Conservation (phyloP, 371 early-diverging fungal species). For the Apophysomyces sp. region DNA sequence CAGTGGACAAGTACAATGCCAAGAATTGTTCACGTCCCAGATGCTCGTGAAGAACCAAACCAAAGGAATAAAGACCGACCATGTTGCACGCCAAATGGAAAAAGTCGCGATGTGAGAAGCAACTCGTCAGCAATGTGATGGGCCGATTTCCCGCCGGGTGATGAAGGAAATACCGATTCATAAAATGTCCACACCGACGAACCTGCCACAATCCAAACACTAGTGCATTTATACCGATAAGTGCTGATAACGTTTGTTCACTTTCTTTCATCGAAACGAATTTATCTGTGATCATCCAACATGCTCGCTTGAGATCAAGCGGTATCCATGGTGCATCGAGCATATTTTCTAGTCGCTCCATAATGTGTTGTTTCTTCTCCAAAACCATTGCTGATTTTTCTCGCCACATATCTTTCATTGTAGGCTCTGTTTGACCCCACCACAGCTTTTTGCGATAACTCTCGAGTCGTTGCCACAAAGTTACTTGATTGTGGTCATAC, state of each 20-base stretch:
- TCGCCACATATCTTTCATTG: background rate
- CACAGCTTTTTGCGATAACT: background rate
- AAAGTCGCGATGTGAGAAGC: conserved; percentile 60
- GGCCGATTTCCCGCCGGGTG: conserved; percentile 47
- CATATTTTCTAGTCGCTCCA: background rate
- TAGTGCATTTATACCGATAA: conserved; percentile 56
- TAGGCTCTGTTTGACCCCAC: background rate
- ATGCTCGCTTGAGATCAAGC: background rate
- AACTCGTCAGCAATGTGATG: conserved; percentile 58
- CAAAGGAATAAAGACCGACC: conserved; percentile 62
- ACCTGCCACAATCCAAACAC: conserved; percentile 67
- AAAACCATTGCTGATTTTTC: background rate
- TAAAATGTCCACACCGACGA: conserved; percentile 47
- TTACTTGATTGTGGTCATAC: background rate
- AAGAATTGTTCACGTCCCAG: conserved; percentile 64
- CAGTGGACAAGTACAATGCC: conserved; percentile 64
- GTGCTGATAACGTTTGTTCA: conserved; percentile 39
- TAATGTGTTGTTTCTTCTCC: background rate
- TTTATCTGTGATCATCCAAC: background rate
- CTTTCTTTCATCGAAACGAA: conserved; percentile 8
- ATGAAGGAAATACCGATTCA: conserved; percentile 60
- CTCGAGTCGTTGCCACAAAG: conserved; percentile 2
- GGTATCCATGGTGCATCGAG: background rate
- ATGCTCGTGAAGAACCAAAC: conserved; percentile 29
- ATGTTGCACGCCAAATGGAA: conserved; percentile 68